Base-by-base conservation (phyloP, 352 stramenopile genomes). In the Phytopythium helicoides region DNA sequence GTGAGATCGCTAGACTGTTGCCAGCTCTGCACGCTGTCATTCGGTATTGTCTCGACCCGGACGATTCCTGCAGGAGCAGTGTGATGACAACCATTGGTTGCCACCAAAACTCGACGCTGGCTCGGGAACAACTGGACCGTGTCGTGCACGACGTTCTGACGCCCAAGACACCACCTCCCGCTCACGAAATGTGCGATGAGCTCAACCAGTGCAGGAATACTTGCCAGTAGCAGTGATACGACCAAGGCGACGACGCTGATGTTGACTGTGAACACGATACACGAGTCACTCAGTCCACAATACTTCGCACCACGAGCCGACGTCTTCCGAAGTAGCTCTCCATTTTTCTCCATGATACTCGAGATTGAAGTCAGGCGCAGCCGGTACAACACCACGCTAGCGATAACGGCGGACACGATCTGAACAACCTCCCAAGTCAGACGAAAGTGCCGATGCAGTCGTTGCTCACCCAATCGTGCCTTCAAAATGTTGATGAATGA, bases 231-330 rank as follows among this genome's bases (percentile, higher is more conserved):
- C 0, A 66, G n/a, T 1, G 62, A 64, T 11, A 58, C 59, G 10
- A 63, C 12, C 51, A 58, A 55, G 25, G 62, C 21, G 11, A 60
- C 35, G 5, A 69, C 60, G 0, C 51, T 48, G 36, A 69, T 53
- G 34, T 69, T 66, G 42, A 52, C 39, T 1, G 48, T 68, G 37
- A 68, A 68, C 0, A 68, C 56, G 21, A 62, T 47, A 51, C 60
- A 68, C 18, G 60, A 68, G 34, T 68, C 60, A 21, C 59, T 51
- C 1, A 68, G 52, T 3, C 53, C 53, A 15, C 60, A 65, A 15
- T 58, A 64, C 22, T 65, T 64, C 4, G 55, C 55, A 15, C 60
- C 60, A n/a, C 52, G 50, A 19, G 19, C 34, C 8, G 60, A 58
- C 1, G 56, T 64, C 46, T 48, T 52, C 19, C 60, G 60, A 22